Evolutionary conservation across 768 basidiomycete genomes (phyloP), one percentile per base, ranked within the genome.

Genomic region (Calocybe cyanea): DNA sequence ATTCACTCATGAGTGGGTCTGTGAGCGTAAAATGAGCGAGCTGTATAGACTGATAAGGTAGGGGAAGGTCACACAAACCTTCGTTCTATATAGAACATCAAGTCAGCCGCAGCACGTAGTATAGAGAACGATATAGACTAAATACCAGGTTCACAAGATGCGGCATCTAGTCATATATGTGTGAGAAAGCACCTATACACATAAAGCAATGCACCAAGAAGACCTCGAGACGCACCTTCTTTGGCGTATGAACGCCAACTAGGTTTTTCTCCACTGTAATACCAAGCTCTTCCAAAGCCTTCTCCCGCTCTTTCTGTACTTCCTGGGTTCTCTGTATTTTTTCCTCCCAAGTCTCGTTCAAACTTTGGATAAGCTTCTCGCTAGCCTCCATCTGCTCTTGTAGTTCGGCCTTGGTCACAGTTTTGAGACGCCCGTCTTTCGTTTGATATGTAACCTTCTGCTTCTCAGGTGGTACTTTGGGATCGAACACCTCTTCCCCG

Each of bases 1-100:
- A 94, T 70, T 96, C 93, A 61, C 89, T 92, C 92, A 96, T 96
- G 41, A 96, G 75, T 40, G 93, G 94, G 71, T 96, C 92, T 90
- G 49, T 41, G 43, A 46, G 37, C 41, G 23, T 18, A 44, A 48
- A 52, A 30, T 51, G 51, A 49, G 48, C 51, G 46, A 40, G 38
- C 25, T 28, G 11, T 28, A 32, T 18, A 49, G 50, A 44, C 15
- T 20, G 44, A 28, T 39, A 28, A 42, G 50, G 19, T 4, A 23
- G 40, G 52, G 50, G 37, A 36, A 36, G 46, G 31, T 38, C 46
- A 41, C 50, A 56, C 73, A 57, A 41, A 79, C 85, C 87, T 79
- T 87, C 85, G 63, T 87, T 87, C 83, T 85, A 38, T 15, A 39
- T 31, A 35, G 57, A 41, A 49, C 36, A 41, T 34, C 20, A 19